Conservation (phyloP, 2,329 filamentous ascomycete genomes). For the Paracoccidioides lutzii region DNA sequence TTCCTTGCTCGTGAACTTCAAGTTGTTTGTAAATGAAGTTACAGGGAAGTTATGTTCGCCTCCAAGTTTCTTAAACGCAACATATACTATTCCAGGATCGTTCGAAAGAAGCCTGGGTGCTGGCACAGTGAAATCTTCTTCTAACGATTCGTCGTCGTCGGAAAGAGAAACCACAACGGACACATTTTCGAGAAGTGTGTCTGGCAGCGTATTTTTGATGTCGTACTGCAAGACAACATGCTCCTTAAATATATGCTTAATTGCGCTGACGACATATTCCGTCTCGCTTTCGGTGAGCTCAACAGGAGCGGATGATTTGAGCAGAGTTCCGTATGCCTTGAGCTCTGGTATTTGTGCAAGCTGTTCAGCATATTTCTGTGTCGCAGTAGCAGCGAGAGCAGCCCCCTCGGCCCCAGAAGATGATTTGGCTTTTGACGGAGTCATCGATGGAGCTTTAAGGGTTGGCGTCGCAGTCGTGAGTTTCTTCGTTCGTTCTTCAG, state of each 20-base stretch:
- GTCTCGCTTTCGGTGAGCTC: slow-evolving; percentile 96
- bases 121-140: slow-evolving; percentile 87
- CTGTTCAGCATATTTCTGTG: slow-evolving; percentile 81
- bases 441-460: slow-evolving; percentile 79
- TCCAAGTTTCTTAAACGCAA: slow-evolving; percentile 74
- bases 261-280: slow-evolving; percentile 83
- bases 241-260: slow-evolving; percentile 98
- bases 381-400: slow-evolving; percentile 62
- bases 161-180: slow-evolving; percentile 67
- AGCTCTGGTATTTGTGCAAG: slow-evolving; percentile 82
- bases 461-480: slow-evolving; percentile 84
- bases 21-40: slow-evolving; percentile 74
- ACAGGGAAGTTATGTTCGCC: slow-evolving; percentile 62
- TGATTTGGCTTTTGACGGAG: slow-evolving; percentile 57
- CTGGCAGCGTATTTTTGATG: slow-evolving; percentile 90
- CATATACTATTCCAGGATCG: slow-evolving; percentile 85
- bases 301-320: slow-evolving; percentile 77
- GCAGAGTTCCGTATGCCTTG: slow-evolving; percentile 72
- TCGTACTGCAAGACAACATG: slow-evolving; percentile 93
- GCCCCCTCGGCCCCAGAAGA: slow-evolving; percentile 59
- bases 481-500: slow-evolving; percentile 94
- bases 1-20: slow-evolving; percentile 97
- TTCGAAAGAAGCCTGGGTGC: slow-evolving; percentile 70
- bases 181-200: slow-evolving; percentile 81
- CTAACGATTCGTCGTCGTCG: slow-evolving; percentile 62